phyloP scores from a whole-genome alignment of 2,329 filamentous ascomycete species.

The Trichoderma aggressivum region DNA sequence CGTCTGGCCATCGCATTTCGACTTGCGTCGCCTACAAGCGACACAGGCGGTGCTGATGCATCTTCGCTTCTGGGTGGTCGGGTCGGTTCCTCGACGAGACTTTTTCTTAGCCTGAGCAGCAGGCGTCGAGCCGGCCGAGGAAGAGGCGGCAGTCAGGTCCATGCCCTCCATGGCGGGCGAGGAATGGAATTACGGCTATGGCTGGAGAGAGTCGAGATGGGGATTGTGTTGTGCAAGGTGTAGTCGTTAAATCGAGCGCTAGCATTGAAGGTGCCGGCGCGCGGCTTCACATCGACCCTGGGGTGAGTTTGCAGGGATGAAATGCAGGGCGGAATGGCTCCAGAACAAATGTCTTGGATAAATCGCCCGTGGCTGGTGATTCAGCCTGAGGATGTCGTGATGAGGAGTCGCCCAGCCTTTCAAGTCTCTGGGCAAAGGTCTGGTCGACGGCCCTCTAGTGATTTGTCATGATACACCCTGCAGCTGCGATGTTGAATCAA shows the following conservation, averaged over 20 bases:
- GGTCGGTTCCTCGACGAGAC: conserved; percentile 46
- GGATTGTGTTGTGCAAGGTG: not conserved
- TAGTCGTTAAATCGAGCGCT: not conserved
- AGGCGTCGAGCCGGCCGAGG: not conserved
- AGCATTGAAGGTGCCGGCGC: not conserved
- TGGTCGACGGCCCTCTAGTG: not conserved
- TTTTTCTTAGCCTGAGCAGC: conserved; percentile 44
- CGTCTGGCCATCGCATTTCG: conserved; percentile 86
- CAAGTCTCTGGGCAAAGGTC: not conserved
- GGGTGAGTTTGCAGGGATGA: not conserved
- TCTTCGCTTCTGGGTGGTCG: conserved; percentile 60
- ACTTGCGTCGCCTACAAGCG: conserved; percentile 74
- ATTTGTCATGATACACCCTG: conserved; percentile 7
- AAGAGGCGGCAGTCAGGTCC: not conserved
- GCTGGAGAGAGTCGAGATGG: not conserved
- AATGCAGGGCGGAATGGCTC: not conserved
- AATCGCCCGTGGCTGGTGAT: not conserved
- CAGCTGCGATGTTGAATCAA: not conserved
- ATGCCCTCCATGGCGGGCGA: not conserved
- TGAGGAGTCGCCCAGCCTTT: not conserved
- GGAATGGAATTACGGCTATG: not conserved
- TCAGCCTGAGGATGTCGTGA: not conserved
- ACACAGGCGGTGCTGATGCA: conserved; percentile 85
- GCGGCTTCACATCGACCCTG: conserved; percentile 11
- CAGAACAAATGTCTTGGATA: not conserved